A percentile compares a stretch with the other conserved stretches of the same genome.
phyloP scores from a whole-genome alignment of 345 rosid genomes.

The Heritiera littoralis region DNA sequence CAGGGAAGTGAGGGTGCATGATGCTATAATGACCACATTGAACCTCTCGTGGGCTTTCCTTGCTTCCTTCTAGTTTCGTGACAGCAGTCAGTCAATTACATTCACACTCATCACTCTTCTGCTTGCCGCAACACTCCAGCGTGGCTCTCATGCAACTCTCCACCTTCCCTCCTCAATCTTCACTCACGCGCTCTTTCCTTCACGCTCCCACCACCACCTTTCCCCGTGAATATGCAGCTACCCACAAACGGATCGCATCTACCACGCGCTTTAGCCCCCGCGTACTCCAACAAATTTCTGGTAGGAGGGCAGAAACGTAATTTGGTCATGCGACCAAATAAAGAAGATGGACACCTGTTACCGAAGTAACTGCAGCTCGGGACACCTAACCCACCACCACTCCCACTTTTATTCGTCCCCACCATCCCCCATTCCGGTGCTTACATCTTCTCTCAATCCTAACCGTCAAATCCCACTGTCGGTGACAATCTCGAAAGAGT shows the following conservation, averaged over 20 bases:
- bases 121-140: not conserved
- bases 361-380: slow-evolving; percentile 36
- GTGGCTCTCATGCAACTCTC: slow-evolving; percentile 11
- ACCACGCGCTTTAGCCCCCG: not conserved
- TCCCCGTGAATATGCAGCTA: slow-evolving; percentile 22
- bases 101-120: not conserved
- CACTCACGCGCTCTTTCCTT: too few relatives aligned
- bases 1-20: not conserved
- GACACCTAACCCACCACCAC: slow-evolving; percentile 24
- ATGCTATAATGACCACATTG: not conserved
- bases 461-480: not conserved
- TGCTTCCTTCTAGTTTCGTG: not conserved
- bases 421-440: slow-evolving; percentile 6
- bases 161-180: not conserved
- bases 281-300: not conserved
- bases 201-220: slow-evolving; percentile 23
- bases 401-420: slow-evolving; percentile 16
- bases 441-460: not conserved
- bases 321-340: slow-evolving; percentile 24
- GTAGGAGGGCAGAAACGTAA: slow-evolving; percentile 34
- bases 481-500: not conserved
- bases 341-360: slow-evolving; percentile 38
- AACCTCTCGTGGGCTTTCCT: not conserved
- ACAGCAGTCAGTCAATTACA: not conserved
- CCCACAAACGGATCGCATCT: not conserved